phyloP scores from a whole-genome alignment of 2,329 filamentous ascomycete species.

The Periglandula ipomoeae region DNA sequence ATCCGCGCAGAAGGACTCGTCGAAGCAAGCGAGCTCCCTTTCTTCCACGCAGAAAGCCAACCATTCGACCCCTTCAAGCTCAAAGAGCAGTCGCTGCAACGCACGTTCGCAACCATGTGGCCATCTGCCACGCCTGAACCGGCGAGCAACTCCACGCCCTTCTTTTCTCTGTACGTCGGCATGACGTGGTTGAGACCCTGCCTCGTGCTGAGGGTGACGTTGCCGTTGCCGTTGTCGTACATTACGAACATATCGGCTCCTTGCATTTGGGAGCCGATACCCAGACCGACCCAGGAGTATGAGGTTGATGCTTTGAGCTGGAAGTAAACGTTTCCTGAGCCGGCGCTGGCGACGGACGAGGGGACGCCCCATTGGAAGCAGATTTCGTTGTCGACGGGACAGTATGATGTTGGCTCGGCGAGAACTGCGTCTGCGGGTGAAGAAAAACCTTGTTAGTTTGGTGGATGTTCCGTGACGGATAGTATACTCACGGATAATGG shows the following conservation, averaged over 20 bases:
- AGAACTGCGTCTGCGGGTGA: conserved; percentile 8
- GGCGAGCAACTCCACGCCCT: conserved; percentile 42
- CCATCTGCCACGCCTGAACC: conserved; percentile 46
- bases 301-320: conserved; percentile 46
- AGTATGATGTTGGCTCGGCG: conserved; percentile 26
- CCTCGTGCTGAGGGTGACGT: conserved; percentile 54
- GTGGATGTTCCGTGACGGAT: too few relatives aligned
- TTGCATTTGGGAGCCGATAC: conserved; percentile 45
- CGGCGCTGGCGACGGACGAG: conserved; percentile 33
- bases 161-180: conserved; percentile 36
- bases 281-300: conserved; percentile 49
- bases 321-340: conserved; percentile 49
- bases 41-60: conserved; percentile 50
- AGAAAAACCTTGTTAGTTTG: too few relatives aligned
- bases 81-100: conserved; percentile 44
- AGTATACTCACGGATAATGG: too few relatives aligned
- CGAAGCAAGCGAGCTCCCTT: conserved; percentile 35
- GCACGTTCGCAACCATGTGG: conserved; percentile 51
- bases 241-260: conserved; percentile 54
- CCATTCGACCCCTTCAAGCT: conserved; percentile 28
- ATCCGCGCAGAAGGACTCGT: conserved; percentile 31
- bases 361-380: conserved; percentile 51
- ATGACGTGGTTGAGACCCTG: conserved; percentile 34
- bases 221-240: conserved; percentile 48
- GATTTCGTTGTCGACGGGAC: conserved; percentile 30